Base-by-base conservation (phyloP, 257 asterid genomes). In the Euphrasia confusa region DNA sequence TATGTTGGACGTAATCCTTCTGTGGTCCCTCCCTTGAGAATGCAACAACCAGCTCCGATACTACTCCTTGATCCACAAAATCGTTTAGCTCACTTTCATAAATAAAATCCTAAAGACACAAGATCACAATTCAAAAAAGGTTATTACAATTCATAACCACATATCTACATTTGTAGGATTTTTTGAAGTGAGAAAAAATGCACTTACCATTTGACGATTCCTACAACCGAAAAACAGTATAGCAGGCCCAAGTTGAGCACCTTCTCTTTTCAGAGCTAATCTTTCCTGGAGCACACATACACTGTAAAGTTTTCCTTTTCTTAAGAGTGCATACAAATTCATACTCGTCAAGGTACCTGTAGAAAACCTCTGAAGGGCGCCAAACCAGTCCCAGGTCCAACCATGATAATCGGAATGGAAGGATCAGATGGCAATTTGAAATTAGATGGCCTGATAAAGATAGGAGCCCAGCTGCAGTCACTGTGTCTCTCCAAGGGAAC, bases 361-460 rank as follows among this genome's bases (percentile, higher is more conserved):
- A 86, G 77, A 69, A 86, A 86, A 68, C 95, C 95, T 71, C 95
- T 83, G 45, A 86, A 86, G 61, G 95, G 95, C 58, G 95, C 95
- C 84, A 86, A 75, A 63, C 95, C 95, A 66, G 95, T 86, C 48
- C 95, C 95, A 56, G 95, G 95, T 55, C 95, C 95, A 33, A 86
- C 82, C 95, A 86, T 86, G 67, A 86, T 69, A 52, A 86, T 71
- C 48, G 95, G 95, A 60, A 64, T 62, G 27, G 81, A 77, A 63
- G 95, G 82, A 72, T 83, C 88, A 64, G 78, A 72, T 26, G 95
- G 95, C 66, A 86, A 74, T 63, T 81, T 83, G 72, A 86, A 86
- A 75, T 79, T 86, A 59, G 95, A 86, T 71, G 86, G 68, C 79
- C 95, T 79, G 68, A 83, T 81, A 72, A 77, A 86, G 50, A 83